Evolutionary conservation across 495 filamentous ascomycete species (phyloP), one percentile per base, ranked within the genome.

Genomic region (Echria macrotheca): DNA sequence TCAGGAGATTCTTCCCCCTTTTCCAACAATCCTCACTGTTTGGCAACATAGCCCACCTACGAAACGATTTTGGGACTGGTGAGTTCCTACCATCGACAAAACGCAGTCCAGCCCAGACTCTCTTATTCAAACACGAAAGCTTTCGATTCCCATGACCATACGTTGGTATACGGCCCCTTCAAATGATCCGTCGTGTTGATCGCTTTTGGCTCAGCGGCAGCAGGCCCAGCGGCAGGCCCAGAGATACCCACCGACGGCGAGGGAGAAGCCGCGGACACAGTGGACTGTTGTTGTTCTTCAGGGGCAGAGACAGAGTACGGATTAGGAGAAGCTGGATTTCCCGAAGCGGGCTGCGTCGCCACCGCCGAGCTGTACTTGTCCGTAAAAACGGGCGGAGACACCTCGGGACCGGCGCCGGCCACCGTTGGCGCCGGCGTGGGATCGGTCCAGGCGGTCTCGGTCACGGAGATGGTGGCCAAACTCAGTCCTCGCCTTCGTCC

Each of bases 141-240:
- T n/a, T n/a, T n/a, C n/a, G n/a, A n/a, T n/a, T n/a, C n/a, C n/a
- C n/a, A n/a, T n/a, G n/a, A n/a, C n/a, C n/a, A n/a, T n/a, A n/a
- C 64, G 52, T 71, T 75, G 19, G 51, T 49, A 15, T 50, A 64
- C 1, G 29, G 29, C 1, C 31, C 19, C 28, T 5, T 33, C 17
- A 28, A 28, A 21, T 3, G 31, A 22, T 19, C 29, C 8, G 4
- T 18, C 15, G 43, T 49, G n/a, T n/a, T n/a, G n/a, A n/a, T n/a
- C n/a, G n/a, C n/a, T n/a, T n/a, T n/a, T n/a, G n/a, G n/a, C n/a
- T n/a, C n/a, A n/a, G n/a, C n/a, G n/a, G n/a, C n/a, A n/a, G n/a
- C n/a, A n/a, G n/a, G n/a, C n/a, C n/a, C n/a, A n/a, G n/a, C n/a
- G n/a, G n/a, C n/a, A n/a, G n/a, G n/a, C n/a, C n/a, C n/a, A n/a